Evolutionary conservation across 257 asterid genomes (phyloP).

Genomic region (Gynochthodes officinalis): DNA sequence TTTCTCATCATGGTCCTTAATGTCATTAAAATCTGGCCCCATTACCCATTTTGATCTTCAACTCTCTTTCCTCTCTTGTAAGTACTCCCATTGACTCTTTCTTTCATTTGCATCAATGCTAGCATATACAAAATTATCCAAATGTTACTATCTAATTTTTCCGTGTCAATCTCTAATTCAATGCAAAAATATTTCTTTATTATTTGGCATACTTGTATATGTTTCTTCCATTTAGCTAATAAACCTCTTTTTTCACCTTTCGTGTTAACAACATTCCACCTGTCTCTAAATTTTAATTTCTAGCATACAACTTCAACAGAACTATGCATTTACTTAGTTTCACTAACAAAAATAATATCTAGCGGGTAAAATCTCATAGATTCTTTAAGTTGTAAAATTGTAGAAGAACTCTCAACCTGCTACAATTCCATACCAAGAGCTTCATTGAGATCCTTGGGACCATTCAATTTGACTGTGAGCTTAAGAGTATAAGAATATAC

Average conservation of each 20-base stretch:
- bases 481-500: no score
- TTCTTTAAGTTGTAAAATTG: background rate
- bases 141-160: rapidly evolving
- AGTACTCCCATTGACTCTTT: background rate
- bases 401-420: background rate
- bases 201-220: background rate
- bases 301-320: background rate
- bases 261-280: background rate
- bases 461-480: no score
- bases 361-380: background rate
- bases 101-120: background rate
- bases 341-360: background rate
- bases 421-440: background rate
- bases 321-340: background rate
- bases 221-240: background rate
- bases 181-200: background rate
- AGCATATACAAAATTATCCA: background rate
- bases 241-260: background rate
- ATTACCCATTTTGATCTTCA: background rate
- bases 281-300: background rate
- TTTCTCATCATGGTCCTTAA: background rate
- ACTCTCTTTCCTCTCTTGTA: background rate
- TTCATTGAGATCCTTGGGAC: background rate
- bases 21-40: background rate
- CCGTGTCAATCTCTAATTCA: background rate